These are phyloP conservation scores for Decorospora gaudefroyi DNA, from an alignment of 2,329 filamentous ascomycete species.

Conservation along the genomic window DNA sequence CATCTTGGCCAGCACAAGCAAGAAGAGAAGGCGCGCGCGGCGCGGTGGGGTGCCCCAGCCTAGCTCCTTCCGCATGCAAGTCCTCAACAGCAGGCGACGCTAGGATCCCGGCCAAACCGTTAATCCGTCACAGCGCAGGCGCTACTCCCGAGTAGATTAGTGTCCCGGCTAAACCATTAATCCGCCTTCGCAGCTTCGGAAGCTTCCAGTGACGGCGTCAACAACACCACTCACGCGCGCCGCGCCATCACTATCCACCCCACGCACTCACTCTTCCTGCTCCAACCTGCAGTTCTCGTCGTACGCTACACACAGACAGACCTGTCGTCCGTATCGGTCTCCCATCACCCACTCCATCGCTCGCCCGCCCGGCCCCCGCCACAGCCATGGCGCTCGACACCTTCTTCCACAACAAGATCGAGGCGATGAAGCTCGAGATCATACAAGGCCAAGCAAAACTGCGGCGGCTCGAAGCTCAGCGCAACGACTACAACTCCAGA, in stretches of 20 bases:
- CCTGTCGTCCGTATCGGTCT: background rate
- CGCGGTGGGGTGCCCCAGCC: too few relatives aligned
- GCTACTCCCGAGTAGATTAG: conserved; percentile 1
- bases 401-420: conserved; percentile 99
- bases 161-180: conserved; percentile 17
- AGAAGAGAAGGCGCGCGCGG: too few relatives aligned
- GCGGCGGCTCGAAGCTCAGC: conserved; percentile 91
- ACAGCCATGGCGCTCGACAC: conserved; percentile 94
- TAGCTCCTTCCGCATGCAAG: too few relatives aligned
- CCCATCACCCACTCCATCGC: conserved; percentile 10
- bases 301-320: background rate
- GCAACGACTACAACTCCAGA: conserved; percentile 98
- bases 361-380: conserved; percentile 30
- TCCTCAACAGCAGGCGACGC: too few relatives aligned
- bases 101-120: too few relatives aligned
- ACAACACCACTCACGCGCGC: conserved; percentile 3
- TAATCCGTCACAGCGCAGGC: too few relatives aligned
- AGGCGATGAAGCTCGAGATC: conserved; percentile 99
- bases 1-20: too few relatives aligned
- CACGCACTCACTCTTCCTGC: background rate
- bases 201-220: conserved; percentile 21
- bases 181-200: conserved; percentile 19
- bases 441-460: conserved; percentile 97
- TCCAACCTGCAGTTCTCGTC: background rate
- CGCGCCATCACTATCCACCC: conserved; percentile 6